phyloP scores from a whole-genome alignment of 495 filamentous ascomycete species.

The Aspergillus carlsbadensis region DNA sequence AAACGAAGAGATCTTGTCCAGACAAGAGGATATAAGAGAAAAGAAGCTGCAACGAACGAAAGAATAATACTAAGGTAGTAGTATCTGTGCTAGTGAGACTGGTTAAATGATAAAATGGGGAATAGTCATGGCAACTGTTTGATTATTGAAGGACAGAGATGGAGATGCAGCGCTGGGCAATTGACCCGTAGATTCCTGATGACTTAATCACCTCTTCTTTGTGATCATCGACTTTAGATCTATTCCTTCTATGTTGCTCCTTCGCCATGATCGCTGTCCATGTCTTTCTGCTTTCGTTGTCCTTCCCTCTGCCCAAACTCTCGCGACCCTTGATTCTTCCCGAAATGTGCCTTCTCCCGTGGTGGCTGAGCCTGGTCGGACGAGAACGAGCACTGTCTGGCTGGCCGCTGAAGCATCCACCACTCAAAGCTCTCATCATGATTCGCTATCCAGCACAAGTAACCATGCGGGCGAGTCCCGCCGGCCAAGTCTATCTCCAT shows the following conservation, averaged over 20 bases:
- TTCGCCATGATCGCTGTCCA: no score
- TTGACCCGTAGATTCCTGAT: background rate
- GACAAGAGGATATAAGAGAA: conserved; percentile 11
- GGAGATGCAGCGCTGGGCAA: background rate
- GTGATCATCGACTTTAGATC: background rate
- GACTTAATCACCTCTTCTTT: background rate
- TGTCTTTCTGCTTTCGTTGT: no score
- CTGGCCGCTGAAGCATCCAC: background rate
- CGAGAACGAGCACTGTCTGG: background rate
- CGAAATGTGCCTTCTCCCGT: background rate
- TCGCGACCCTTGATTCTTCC: no score
- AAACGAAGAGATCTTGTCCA: conserved; percentile 10
- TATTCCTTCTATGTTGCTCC: background rate
- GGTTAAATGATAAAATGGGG: conserved; percentile 2
- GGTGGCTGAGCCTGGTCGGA: conserved; percentile 1
- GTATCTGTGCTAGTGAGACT: conserved; percentile 9
- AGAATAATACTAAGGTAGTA: conserved; percentile 13
- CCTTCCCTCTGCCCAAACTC: no score
- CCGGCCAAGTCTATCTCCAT: background rate
- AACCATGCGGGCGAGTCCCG: conserved; percentile 1
- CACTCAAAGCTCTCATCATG: background rate
- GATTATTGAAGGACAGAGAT: background rate
- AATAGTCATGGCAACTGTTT: background rate
- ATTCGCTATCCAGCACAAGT: conserved; percentile 6
- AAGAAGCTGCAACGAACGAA: background rate